Base-by-base conservation (phyloP, 164 flowering plant species). In the Sextonia rubra region DNA sequence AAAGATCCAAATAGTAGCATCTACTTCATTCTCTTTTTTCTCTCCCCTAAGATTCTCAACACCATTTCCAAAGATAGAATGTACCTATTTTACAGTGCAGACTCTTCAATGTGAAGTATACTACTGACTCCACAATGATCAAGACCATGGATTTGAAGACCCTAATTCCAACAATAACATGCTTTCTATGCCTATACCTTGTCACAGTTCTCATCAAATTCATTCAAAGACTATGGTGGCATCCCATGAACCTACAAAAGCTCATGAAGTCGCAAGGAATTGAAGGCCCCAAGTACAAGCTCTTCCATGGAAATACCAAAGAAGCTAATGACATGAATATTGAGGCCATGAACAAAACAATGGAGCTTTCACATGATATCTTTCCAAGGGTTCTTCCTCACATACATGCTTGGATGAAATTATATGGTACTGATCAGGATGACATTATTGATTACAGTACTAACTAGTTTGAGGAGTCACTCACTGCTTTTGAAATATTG, bases 331-430 rank as follows among this genome's bases (percentile, higher is more conserved):
- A 71, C 8, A 73, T 76, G 82, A 66, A 32, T 63, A 56, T 8
- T 61, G 69, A 73, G 26, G 55, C 75, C n/a, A 74, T 62, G 70
- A 32, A 29, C 23, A 70, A 26, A 52, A 56, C 79, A 29, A 73
- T 74, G 79, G 77, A 76, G 63, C 24, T 69, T 22, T 80, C 82
- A 47, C 82, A 80, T 52, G 62, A 76, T 47, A 70, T 79, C 49
- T 68, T 73, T 62, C 79, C 82, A 2, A 56, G 68, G 24, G 67
- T 75, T 63, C 52, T 64, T 23, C 82, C 82, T 70, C 76, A 79
- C 69, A 67, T 79, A n/a, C 65, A 73, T 44, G 66, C 72, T 2
- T 79, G 79, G 82, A 23, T 62, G 23, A 70, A 70, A 15, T 17
- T 24, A 25, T 71, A 76, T 68, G 79, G 77, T 79, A 76, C 23